Evolutionary conservation across 768 basidiomycete species (phyloP).

Genomic region (Rhodotorula kratochvilovae): DNA sequence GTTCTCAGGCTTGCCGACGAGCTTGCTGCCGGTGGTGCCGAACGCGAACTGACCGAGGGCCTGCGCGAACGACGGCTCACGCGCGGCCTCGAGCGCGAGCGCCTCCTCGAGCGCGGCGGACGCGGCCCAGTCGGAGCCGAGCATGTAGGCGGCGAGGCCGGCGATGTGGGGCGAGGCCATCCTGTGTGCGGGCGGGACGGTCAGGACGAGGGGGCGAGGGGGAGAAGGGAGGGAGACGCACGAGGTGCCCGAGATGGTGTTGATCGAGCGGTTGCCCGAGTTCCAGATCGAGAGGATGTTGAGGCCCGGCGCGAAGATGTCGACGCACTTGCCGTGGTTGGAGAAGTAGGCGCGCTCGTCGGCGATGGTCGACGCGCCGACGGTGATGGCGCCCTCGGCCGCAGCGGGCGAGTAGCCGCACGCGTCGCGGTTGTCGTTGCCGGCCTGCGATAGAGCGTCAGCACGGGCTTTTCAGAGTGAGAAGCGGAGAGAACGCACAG

Average conservation of each 20-base stretch:
- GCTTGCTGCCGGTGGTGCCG: slow-evolving; percentile 11
- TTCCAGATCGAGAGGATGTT: slow-evolving; percentile 84
- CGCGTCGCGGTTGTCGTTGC: slow-evolving; percentile 60
- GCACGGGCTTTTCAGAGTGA: too few species aligned
- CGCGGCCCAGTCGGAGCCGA: slow-evolving; percentile 54
- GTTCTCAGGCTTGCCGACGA: slow-evolving; percentile 49
- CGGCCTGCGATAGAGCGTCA: not conserved
- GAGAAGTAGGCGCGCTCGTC: slow-evolving; percentile 57
- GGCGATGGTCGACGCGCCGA: slow-evolving; percentile 64
- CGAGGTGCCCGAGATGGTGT: slow-evolving; percentile 81
- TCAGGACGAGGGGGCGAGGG: not conserved
- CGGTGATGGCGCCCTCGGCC: slow-evolving; percentile 83
- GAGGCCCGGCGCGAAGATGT: slow-evolving; percentile 78
- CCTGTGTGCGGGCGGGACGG: not conserved
- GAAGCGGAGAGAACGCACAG: slow-evolving; percentile 45
- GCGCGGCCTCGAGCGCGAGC: slow-evolving; percentile 53
- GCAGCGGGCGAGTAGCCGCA: slow-evolving; percentile 90
- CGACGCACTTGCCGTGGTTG: slow-evolving; percentile 84
- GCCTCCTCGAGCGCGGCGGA: slow-evolving; percentile 42
- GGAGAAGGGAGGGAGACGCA: not conserved
- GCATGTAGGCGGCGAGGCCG: slow-evolving; percentile 83
- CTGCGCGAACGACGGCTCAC: slow-evolving; percentile 58
- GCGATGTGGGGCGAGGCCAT: slow-evolving; percentile 89
- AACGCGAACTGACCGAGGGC: slow-evolving; percentile 59
- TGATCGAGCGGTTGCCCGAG: slow-evolving; percentile 58